phyloP scores from a whole-genome alignment of 2,329 filamentous ascomycete genomes.

The Pyricularia sp. region DNA sequence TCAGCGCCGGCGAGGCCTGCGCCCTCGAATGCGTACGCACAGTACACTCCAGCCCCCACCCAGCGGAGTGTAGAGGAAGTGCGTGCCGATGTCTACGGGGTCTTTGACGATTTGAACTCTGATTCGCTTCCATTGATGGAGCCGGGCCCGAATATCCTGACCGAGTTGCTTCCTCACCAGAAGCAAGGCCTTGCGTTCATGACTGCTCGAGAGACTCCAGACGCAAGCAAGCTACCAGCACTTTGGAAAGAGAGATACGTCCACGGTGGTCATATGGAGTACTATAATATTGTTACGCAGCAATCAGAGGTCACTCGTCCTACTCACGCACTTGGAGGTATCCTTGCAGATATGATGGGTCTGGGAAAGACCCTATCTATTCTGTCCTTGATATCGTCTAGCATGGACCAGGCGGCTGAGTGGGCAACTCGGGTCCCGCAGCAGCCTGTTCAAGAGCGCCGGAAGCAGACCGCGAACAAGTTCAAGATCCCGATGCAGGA shows the following conservation, averaged over 20 bases:
- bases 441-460: constrained; percentile 33
- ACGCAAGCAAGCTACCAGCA: constrained; percentile 32
- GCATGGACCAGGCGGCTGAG: constrained; percentile 48
- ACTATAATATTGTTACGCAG: constrained; percentile 80
- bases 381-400: constrained; percentile 64
- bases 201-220: constrained; percentile 63
- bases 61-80: constrained; percentile 75
- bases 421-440: constrained; percentile 50
- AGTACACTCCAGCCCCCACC: constrained; percentile 19
- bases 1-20: constrained; percentile 14
- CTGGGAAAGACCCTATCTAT: constrained; percentile 83
- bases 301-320: constrained; percentile 51
- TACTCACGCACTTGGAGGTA: constrained; percentile 59
- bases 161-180: constrained; percentile 71
- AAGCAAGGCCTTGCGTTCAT: constrained; percentile 87
- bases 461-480: constrained; percentile 20
- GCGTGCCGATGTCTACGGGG: constrained; percentile 69
- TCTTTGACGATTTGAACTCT: constrained; percentile 76
- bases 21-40: constrained; percentile 12
- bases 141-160: constrained; percentile 50
- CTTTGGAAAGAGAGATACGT: constrained; percentile 61
- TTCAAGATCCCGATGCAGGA: constrained; percentile 31
- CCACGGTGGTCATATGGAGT: constrained; percentile 48
- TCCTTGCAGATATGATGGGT: constrained; percentile 82
- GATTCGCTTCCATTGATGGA: constrained; percentile 70